These are phyloP conservation scores for Darksidea phi DNA, from an alignment of 495 filamentous ascomycete genomes.

Conservation along the genomic window DNA sequence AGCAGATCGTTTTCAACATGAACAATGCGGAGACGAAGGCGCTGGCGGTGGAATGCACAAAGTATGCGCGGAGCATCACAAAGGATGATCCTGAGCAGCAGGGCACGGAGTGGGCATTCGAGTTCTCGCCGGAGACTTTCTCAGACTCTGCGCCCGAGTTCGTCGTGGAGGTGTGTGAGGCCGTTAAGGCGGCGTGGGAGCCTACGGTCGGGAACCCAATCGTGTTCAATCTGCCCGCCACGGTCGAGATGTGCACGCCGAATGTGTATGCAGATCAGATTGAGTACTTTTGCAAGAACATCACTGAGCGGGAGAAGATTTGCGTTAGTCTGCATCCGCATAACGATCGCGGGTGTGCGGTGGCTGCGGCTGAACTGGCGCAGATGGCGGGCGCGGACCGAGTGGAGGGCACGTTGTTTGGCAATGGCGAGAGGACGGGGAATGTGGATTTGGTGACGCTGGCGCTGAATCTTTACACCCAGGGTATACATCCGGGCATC, in stretches of 20 bases:
- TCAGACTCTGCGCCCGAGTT: slow-evolving; percentile 86
- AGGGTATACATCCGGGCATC: slow-evolving; percentile 79
- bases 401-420: slow-evolving; percentile 93
- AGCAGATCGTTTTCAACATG: slow-evolving; percentile 83
- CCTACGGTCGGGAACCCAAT: slow-evolving; percentile 79
- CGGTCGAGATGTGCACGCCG: slow-evolving; percentile 92
- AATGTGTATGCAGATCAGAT: slow-evolving; percentile 97
- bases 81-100: slow-evolving; percentile 82
- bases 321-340: slow-evolving; percentile 86
- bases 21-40: slow-evolving; percentile 77
- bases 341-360: slow-evolving; percentile 89
- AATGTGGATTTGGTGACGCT: slow-evolving; percentile 96
- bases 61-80: slow-evolving; percentile 83
- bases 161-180: slow-evolving; percentile 81
- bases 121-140: slow-evolving; percentile 97
- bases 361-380: slow-evolving; percentile 85
- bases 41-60: slow-evolving; percentile 82
- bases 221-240: slow-evolving; percentile 97
- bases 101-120: slow-evolving; percentile 86
- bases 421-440: slow-evolving; percentile 92
- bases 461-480: slow-evolving; percentile 93
- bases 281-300: slow-evolving; percentile 84
- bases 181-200: slow-evolving; percentile 93
- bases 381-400: slow-evolving; percentile 97
- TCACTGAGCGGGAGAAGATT: slow-evolving; percentile 77